These are phyloP conservation scores for Pythium pectinolyticum DNA, from an alignment of 352 stramenopile species.

Conservation along the genomic window DNA sequence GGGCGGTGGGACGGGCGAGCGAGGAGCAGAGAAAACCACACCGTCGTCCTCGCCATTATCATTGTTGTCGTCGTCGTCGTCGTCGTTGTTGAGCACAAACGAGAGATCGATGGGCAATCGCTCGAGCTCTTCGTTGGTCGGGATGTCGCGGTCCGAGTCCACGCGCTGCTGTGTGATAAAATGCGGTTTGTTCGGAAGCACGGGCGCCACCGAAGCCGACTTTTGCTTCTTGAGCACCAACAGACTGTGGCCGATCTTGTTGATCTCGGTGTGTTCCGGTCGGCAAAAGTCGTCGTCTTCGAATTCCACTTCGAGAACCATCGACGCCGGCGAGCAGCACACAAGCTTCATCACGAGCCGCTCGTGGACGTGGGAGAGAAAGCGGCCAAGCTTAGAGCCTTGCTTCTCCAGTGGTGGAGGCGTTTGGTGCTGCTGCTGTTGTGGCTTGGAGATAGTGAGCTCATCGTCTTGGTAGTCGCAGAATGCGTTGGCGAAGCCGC, in stretches of 20 bases:
- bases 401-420: slow-evolving; percentile 23
- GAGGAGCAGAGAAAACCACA: neutral
- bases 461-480: slow-evolving; percentile 14
- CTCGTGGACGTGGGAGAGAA: slow-evolving; percentile 28
- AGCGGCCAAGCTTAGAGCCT: slow-evolving; percentile 22
- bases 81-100: slow-evolving; percentile 26
- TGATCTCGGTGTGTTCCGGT: slow-evolving; percentile 25
- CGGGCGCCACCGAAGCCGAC: slow-evolving; percentile 27
- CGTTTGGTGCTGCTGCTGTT: no score
- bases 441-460: slow-evolving; percentile 1
- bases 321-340: slow-evolving; percentile 28
- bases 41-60: slow-evolving; percentile 23
- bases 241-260: slow-evolving; percentile 19
- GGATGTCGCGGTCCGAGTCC: slow-evolving; percentile 26
- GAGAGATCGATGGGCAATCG: slow-evolving; percentile 32
- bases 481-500: slow-evolving; percentile 15
- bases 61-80: slow-evolving; percentile 14
- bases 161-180: no score
- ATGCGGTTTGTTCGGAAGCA: neutral
- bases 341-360: slow-evolving; percentile 30
- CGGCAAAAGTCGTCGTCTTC: slow-evolving; percentile 32
- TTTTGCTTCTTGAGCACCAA: slow-evolving; percentile 31
- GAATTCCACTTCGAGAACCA: slow-evolving; percentile 31
- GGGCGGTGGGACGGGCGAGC: slow-evolving; percentile 4
- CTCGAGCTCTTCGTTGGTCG: slow-evolving; percentile 35